These are phyloP conservation scores for Striga asiatica DNA, from an alignment of 257 asterid species.

Conservation along the genomic window DNA sequence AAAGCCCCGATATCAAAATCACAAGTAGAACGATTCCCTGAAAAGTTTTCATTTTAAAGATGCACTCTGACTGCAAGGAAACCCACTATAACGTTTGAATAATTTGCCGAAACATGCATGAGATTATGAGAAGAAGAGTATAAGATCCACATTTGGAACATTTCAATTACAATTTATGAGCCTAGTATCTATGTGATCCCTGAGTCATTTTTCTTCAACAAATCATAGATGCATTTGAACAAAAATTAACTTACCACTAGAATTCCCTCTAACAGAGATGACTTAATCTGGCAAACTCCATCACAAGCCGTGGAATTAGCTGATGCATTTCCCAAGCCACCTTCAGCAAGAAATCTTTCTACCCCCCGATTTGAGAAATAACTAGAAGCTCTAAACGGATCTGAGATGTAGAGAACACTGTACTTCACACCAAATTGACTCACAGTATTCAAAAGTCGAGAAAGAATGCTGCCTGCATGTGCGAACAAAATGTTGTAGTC, in stretches of 20 bases:
- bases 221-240: not conserved
- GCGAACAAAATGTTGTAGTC: too few relatives aligned
- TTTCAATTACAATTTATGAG: not conserved
- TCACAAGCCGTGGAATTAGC: conserved; percentile 21
- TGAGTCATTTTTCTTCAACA: not conserved
- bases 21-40: conserved; percentile 86
- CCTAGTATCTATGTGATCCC: not conserved
- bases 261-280: too few relatives aligned
- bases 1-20: conserved; percentile 87
- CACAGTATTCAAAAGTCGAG: conserved; percentile 53
- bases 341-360: conserved; percentile 89
- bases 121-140: not conserved
- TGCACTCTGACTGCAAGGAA: not conserved
- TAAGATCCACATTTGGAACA: not conserved
- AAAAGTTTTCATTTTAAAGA: conserved; percentile 15
- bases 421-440: conserved; percentile 66
- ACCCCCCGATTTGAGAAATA: conserved; percentile 34
- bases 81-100: not conserved
- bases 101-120: too few relatives aligned
- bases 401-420: conserved; percentile 63
- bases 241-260: too few relatives aligned
- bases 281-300: too few relatives aligned
- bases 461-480: conserved; percentile 62
- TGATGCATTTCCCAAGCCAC: conserved; percentile 36
- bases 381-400: conserved; percentile 48